Evolutionary conservation across 306 rosid genomes (phyloP).

Genomic region (Gleditsia sinensis): DNA sequence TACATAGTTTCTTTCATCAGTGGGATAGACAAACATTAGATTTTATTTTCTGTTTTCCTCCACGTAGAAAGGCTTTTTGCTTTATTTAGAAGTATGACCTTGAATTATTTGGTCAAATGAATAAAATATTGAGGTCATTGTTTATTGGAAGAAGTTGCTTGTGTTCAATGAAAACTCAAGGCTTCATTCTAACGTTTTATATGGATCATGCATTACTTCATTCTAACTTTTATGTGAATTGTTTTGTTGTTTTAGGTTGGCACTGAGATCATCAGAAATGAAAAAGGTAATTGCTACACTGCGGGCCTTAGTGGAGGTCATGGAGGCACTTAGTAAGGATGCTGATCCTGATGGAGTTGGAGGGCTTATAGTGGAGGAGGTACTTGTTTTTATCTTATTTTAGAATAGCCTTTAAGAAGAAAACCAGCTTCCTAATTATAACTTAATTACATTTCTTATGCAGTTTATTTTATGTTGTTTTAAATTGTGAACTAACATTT

Average conservation of each 20-base stretch:
- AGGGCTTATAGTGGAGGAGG: constrained; percentile 85
- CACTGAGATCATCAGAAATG: constrained; percentile 60
- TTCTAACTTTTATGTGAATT: constrained; percentile 22
- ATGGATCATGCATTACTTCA: constrained; percentile 1
- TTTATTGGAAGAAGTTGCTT: constrained; percentile 26
- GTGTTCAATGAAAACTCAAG: constrained; percentile 15
- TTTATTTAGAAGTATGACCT: constrained; percentile 13
- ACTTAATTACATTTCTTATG: constrained; percentile 12
- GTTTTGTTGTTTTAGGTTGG: constrained; percentile 49
- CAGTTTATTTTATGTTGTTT: constrained; percentile 22
- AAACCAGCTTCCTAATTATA: constrained; percentile 8
- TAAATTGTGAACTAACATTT: background rate
- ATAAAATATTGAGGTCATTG: constrained; percentile 10
- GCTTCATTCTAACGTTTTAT: constrained; percentile 25
- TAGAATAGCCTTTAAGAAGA: constrained; percentile 21
- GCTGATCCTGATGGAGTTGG: constrained; percentile 89
- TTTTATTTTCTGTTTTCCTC: background rate
- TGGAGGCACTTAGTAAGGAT: constrained; percentile 83
- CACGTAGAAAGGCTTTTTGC: constrained; percentile 8
- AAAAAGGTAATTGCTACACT: constrained; percentile 74
- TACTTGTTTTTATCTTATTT: constrained; percentile 39
- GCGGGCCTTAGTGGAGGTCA: constrained; percentile 90
- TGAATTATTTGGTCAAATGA: constrained; percentile 13
- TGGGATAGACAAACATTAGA: constrained; percentile 7
- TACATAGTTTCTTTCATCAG: constrained; percentile 17